These are phyloP conservation scores for Sugiyamaella sp. DNA, from an alignment of 1,139 yeast species.

Conservation along the genomic window DNA sequence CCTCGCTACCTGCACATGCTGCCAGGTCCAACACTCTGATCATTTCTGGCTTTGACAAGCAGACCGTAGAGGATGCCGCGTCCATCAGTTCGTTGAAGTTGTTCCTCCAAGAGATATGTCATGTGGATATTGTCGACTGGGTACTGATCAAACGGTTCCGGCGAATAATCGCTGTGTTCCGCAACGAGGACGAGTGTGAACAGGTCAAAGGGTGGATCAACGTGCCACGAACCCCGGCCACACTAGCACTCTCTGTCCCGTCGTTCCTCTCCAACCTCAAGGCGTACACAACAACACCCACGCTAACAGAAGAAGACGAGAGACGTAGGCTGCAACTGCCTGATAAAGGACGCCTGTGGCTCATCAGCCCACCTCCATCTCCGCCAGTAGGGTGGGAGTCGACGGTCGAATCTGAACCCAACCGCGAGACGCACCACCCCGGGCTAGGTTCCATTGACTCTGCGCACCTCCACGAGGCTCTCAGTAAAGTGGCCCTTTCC, in stretches of 20 bases:
- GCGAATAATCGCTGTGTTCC: conserved; percentile 44
- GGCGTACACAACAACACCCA: conserved; percentile 17
- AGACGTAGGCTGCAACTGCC: conserved; percentile 42
- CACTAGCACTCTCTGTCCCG: conserved; percentile 8
- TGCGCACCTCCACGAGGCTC: conserved; percentile 8
- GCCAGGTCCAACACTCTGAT: conserved; percentile 13
- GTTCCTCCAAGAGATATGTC: conserved; percentile 4
- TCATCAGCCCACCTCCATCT: conserved; percentile 50
- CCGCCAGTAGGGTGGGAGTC: conserved; percentile 50
- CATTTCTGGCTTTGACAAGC: conserved; percentile 14
- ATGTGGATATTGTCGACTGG: conserved; percentile 37
- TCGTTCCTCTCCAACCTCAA: conserved; percentile 4
- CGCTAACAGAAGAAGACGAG: conserved; percentile 20
- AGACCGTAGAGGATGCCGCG: conserved; percentile 7
- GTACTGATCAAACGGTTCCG: conserved; percentile 43
- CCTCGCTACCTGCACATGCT: neutral
- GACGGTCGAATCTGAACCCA: conserved; percentile 46
- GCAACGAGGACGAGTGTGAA: conserved; percentile 35
- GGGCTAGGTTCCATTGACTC: conserved; percentile 14
- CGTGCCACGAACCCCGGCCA: conserved; percentile 3
- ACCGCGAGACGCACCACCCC: conserved; percentile 34
- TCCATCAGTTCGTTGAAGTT: neutral
- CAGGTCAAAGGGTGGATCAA: conserved; percentile 32
- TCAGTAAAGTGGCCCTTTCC: conserved; percentile 10
- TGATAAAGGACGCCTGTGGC: conserved; percentile 45